Conservation (phyloP, 2,329 filamentous ascomycete species). For the Penicillium sp. region DNA sequence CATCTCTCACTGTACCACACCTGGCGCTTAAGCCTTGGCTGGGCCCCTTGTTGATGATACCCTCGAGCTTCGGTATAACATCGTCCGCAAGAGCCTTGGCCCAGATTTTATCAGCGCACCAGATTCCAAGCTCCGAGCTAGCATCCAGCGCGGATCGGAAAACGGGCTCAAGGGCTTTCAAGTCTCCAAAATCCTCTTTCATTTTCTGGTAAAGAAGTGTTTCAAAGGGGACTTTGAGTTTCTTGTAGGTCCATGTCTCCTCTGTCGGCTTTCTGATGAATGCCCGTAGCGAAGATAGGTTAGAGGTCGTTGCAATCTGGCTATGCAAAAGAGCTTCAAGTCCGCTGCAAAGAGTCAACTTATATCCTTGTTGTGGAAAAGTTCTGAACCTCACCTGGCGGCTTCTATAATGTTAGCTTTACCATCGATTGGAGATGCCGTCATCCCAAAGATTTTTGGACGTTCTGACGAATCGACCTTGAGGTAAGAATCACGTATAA, state of each 20-base stretch:
- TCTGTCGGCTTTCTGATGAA: slow-evolving; percentile 62
- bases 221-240: slow-evolving; percentile 53
- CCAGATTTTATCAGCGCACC: slow-evolving; percentile 86
- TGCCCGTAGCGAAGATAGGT: slow-evolving; percentile 60
- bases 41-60: slow-evolving; percentile 31
- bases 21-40: slow-evolving; percentile 10
- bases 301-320: slow-evolving; percentile 75
- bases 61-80: slow-evolving; percentile 63
- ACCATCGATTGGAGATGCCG: slow-evolving; percentile 88
- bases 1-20: slow-evolving; percentile 53
- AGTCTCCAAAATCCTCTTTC: slow-evolving; percentile 52
- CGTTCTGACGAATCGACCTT: slow-evolving; percentile 50
- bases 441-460: slow-evolving; percentile 92
- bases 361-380: not conserved
- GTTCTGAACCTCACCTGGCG: slow-evolving; percentile 50
- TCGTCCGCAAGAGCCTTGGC: slow-evolving; percentile 65
- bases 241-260: slow-evolving; percentile 59
- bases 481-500: slow-evolving; percentile 84
- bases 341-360: slow-evolving; percentile 44
- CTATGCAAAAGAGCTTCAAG: slow-evolving; percentile 78
- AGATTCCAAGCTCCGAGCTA: slow-evolving; percentile 70
- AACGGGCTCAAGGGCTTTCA: slow-evolving; percentile 55
- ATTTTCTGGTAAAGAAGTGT: slow-evolving; percentile 67
- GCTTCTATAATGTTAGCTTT: slow-evolving; percentile 71
- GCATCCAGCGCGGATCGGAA: slow-evolving; percentile 63